Evolutionary conservation across 2,329 filamentous ascomycete genomes (phyloP).

Genomic region (Colletotrichum phormii): DNA sequence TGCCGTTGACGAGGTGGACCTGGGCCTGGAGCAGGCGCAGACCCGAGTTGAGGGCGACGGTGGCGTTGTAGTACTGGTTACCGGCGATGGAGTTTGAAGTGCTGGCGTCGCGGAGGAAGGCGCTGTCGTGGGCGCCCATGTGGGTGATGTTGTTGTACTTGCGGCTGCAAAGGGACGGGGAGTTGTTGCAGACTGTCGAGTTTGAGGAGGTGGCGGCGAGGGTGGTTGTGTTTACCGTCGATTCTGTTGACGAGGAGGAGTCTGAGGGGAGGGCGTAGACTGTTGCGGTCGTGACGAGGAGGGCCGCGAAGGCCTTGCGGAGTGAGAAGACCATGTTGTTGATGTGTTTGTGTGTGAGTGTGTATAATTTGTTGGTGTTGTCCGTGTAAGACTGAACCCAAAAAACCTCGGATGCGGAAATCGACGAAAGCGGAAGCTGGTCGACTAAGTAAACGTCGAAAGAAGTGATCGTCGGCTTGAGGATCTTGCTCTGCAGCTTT

Average conservation of each 20-base stretch:
- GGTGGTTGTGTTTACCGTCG: constrained; percentile 29
- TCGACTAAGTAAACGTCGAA: neutral
- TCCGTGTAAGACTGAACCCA: neutral
- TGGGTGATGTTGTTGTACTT: constrained; percentile 82
- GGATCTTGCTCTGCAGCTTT: neutral
- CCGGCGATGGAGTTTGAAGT: constrained; percentile 73
- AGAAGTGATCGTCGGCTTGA: neutral
- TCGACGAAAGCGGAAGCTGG: neutral
- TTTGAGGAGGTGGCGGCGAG: constrained; percentile 42
- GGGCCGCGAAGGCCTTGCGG: constrained; percentile 40
- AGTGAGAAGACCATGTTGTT: constrained; percentile 44
- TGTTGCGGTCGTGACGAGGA: constrained; percentile 40
- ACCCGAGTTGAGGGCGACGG: constrained; percentile 76
- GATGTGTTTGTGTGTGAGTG: neutral
- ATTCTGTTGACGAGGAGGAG: constrained; percentile 39
- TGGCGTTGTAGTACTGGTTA: constrained; percentile 81
- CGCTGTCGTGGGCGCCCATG: constrained; percentile 80
- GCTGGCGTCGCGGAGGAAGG: constrained; percentile 75
- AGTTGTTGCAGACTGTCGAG: constrained; percentile 80
- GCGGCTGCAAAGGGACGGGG: constrained; percentile 76
- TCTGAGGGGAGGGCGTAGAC: constrained; percentile 14
- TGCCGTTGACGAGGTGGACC: constrained; percentile 71
- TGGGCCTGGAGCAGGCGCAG: constrained; percentile 79
- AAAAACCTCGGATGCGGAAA: neutral
- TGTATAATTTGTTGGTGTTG: neutral